phyloP scores from a whole-genome alignment of 345 rosid genomes.

The Angophora floribunda region DNA sequence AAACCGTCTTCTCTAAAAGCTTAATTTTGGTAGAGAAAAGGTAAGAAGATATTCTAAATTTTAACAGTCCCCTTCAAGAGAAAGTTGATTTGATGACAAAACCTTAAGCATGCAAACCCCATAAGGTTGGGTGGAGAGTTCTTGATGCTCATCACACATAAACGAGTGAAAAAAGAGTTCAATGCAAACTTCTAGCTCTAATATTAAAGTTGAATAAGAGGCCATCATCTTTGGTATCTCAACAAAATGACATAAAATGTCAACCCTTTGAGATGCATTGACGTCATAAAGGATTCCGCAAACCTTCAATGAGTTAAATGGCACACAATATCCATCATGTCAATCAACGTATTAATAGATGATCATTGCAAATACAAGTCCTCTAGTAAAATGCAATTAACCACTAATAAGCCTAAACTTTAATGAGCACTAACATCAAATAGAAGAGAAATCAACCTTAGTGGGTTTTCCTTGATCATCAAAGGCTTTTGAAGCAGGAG shows the following conservation, averaged over 20 bases:
- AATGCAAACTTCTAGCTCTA: background rate
- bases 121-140: background rate
- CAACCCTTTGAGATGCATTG: background rate
- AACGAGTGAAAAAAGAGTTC: background rate
- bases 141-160: background rate
- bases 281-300: background rate
- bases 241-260: background rate
- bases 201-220: background rate
- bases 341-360: background rate
- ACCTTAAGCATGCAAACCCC: background rate
- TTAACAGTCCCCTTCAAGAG: background rate
- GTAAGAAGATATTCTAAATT: background rate
- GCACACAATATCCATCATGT: background rate
- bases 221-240: background rate
- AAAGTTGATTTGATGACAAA: background rate
- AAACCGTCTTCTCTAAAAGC: background rate
- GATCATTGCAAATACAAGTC: background rate
- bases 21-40: background rate
- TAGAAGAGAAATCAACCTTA: slow-evolving; percentile 39
- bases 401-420: background rate
- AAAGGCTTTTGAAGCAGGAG: slow-evolving; percentile 90
- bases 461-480: slow-evolving; percentile 84
- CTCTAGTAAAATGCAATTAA: background rate
- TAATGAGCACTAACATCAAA: slow-evolving; percentile 2
- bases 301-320: background rate